Evolutionary conservation across 805 yeast species (phyloP).

Genomic region (Saturnispora gosingensis): DNA sequence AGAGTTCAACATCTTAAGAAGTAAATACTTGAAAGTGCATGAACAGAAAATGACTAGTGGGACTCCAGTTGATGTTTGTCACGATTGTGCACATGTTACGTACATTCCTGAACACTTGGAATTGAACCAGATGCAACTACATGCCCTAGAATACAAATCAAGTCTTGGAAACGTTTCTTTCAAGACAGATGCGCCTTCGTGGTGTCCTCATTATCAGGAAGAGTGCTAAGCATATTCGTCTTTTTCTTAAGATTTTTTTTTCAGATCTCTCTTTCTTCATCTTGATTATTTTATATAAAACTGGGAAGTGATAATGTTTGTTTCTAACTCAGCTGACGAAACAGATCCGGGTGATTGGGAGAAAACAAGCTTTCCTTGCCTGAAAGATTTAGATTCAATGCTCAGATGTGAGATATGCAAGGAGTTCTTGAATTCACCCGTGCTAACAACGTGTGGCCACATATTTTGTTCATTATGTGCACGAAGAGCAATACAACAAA

Average conservation of each 20-base stretch:
- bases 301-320: constrained; percentile 6
- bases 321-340: constrained; percentile 23
- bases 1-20: constrained; percentile 5
- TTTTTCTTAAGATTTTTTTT: background rate
- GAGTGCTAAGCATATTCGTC: background rate
- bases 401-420: constrained; percentile 84
- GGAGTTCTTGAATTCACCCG: constrained; percentile 72
- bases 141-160: constrained; percentile 31
- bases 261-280: background rate
- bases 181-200: constrained; percentile 33
- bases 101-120: constrained; percentile 20
- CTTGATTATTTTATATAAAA: background rate
- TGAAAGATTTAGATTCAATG: constrained; percentile 56
- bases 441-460: constrained; percentile 77
- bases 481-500: constrained; percentile 53
- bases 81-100: constrained; percentile 27
- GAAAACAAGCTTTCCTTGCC: constrained; percentile 41
- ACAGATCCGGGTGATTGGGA: constrained; percentile 72
- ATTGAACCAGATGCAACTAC: constrained; percentile 32
- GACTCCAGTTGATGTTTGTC: constrained; percentile 18
- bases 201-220: constrained; percentile 24
- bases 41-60: constrained; percentile 9
- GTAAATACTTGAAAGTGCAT: constrained; percentile 12
- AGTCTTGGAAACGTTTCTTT: constrained; percentile 25
- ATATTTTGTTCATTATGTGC: constrained; percentile 86